These are phyloP conservation scores for Fusarium acutatum DNA, from an alignment of 2,329 filamentous ascomycete species.

Conservation along the genomic window DNA sequence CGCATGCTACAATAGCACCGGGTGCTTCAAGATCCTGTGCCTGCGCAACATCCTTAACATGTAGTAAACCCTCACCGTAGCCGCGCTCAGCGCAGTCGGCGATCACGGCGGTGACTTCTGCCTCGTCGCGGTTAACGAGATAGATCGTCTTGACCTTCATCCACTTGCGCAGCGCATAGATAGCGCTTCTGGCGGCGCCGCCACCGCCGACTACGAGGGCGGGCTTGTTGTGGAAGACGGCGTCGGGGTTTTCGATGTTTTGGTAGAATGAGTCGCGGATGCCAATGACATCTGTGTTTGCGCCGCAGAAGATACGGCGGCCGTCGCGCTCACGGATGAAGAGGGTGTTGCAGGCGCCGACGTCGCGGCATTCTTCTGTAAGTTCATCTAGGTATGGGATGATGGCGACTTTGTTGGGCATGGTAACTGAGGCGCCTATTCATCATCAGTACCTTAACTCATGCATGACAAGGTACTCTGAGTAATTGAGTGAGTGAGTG, in stretches of 20 bases:
- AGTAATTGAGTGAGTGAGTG: too few relatives aligned
- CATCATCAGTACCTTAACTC: not conserved
- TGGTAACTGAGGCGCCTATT: constrained; percentile 75
- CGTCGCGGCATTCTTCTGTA: constrained; percentile 75
- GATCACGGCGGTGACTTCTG: constrained; percentile 73
- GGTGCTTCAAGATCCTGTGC: constrained; percentile 66
- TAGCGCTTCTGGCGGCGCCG: constrained; percentile 78
- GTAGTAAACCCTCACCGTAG: constrained; percentile 67
- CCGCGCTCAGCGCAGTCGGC: constrained; percentile 67
- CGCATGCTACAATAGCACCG: constrained; percentile 75
- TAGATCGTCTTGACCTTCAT: constrained; percentile 75
- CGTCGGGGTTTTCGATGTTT: constrained; percentile 57
- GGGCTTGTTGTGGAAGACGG: constrained; percentile 65
- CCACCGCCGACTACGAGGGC: constrained; percentile 81
- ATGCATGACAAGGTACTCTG: too few relatives aligned
- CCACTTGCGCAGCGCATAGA: constrained; percentile 78
- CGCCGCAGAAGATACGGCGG: constrained; percentile 68
- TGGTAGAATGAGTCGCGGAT: constrained; percentile 76
- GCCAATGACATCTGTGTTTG: constrained; percentile 84
- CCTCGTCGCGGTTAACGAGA: constrained; percentile 76
- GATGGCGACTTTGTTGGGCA: constrained; percentile 85
- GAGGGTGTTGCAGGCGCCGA: constrained; percentile 83
- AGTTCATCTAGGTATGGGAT: constrained; percentile 77
- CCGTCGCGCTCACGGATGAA: constrained; percentile 66
- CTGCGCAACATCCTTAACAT: constrained; percentile 69